Evolutionary conservation across 2,329 filamentous ascomycete genomes (phyloP).

Genomic region (Neonectria faginata): DNA sequence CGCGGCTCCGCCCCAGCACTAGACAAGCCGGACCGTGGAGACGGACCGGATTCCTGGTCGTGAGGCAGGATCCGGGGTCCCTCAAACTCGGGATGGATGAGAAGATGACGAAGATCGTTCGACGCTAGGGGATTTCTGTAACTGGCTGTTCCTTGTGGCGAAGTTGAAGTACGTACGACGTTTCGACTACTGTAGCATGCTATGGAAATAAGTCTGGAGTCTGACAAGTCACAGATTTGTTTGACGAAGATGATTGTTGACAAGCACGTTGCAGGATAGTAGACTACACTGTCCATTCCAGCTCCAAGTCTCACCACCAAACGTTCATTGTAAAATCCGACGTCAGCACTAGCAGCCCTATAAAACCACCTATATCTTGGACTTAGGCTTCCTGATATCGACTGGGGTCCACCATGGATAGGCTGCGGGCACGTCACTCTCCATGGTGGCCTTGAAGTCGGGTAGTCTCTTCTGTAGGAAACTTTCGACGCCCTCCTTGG

Average conservation of each 20-base stretch:
- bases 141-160: constrained; percentile 1
- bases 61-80: constrained; percentile 18
- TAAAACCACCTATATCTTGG: constrained; percentile 38
- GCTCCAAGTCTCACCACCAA: background rate
- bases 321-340: background rate
- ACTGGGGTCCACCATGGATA: constrained; percentile 77
- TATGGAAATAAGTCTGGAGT: background rate
- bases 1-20: background rate
- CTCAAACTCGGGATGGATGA: constrained; percentile 3
- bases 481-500: constrained; percentile 74
- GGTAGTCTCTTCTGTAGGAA: constrained; percentile 77
- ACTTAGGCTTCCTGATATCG: constrained; percentile 46
- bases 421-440: constrained; percentile 66
- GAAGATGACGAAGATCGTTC: constrained; percentile 3
- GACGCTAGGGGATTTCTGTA: constrained; percentile 5
- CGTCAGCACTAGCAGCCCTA: background rate
- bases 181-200: constrained; percentile 3
- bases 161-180: background rate
- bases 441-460: constrained; percentile 70
- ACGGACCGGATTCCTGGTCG: background rate
- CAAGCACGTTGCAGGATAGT: background rate
- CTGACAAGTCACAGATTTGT: constrained; percentile 14
- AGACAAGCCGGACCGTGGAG: background rate
- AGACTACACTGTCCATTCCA: background rate
- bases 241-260: constrained; percentile 4